Evolutionary conservation across 257 asterid species (phyloP), one percentile per base, ranked within the genome.

Genomic region (Solanum chiquidenum): DNA sequence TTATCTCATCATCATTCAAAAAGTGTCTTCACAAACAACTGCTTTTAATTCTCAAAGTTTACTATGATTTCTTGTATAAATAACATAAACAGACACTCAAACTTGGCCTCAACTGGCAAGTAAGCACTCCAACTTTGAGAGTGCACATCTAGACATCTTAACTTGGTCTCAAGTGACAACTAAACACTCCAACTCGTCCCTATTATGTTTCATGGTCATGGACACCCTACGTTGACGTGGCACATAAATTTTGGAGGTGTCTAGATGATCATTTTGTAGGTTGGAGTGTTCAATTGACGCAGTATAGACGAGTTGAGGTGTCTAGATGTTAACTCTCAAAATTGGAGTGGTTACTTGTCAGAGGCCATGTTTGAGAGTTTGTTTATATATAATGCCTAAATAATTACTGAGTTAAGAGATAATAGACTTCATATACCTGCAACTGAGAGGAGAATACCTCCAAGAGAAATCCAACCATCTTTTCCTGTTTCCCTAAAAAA

Each of bases 391-490:
- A 11, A 64, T n/a, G 33, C 72, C 33, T 2, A 64, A 44, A 25
- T 46, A 79, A 44, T 27, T 44, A 42, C 64, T 4, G 82, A 73
- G 13, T 79, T 55, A 75, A 55, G 68, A 31, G 20, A 35, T 20
- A 46, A 79, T 31, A 82, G 44, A 49, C n/a, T 20, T 29, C 71
- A 82, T 31, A 82, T 90, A 88, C 93, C 93, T 86, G 93, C 90
- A 29, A 90, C 90, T 66, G 92, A 90, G 62, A 91, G 93, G 40
- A 91, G 89, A 4, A 91, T 87, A 86, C 93, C 93, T 52, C 93
- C 92, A 25, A 90, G 86, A 34, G 93, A 91, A 9, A 90, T 60
- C 92, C 91, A 91, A 71, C 93, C 93, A 23, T 91, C 91, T 23
- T 74, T 42, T 23, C 93, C 91, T 5, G 90, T 90, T 14, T 66